Conservation (phyloP, 1,284 basidiomycete species). For the Ceratobasidium sp. region DNA sequence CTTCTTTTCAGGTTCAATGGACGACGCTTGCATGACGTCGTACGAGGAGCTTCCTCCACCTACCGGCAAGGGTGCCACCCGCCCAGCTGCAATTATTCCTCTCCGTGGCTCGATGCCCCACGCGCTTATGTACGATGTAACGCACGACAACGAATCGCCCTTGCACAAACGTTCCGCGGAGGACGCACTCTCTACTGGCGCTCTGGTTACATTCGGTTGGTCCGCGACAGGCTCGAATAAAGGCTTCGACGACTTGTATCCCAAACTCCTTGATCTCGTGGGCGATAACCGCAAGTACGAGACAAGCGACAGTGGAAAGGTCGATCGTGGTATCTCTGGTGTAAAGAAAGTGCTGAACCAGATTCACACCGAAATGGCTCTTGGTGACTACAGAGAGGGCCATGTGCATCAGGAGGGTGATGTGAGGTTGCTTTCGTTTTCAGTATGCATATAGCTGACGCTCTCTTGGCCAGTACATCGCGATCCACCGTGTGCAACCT, state of each 20-base stretch:
- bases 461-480: conserved; percentile 73
- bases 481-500: conserved; percentile 89
- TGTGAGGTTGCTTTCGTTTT: conserved; percentile 57
- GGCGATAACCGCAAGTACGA: conserved; percentile 82
- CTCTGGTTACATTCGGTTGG: conserved; percentile 84
- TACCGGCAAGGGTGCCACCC: conserved; percentile 77
- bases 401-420: conserved; percentile 96
- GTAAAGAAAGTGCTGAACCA: conserved; percentile 87
- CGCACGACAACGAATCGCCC: conserved; percentile 94
- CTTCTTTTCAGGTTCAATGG: conserved; percentile 86
- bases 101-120: conserved; percentile 87
- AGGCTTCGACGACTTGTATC: conserved; percentile 96
- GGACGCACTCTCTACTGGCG: conserved; percentile 90
- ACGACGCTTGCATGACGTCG: conserved; percentile 79
- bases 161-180: conserved; percentile 88
- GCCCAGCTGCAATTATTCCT: conserved; percentile 76
- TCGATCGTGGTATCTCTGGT: conserved; percentile 73
- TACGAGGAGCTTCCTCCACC: conserved; percentile 73
- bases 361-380: conserved; percentile 88
- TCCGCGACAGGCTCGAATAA: conserved; percentile 91
- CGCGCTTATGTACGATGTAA: conserved; percentile 91
- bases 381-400: conserved; percentile 82
- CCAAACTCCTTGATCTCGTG: conserved; percentile 87
- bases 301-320: conserved; percentile 57
- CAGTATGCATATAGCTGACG: conserved; percentile 5